Evolutionary conservation across 2,329 filamentous ascomycete genomes (phyloP).

Genomic region (Clonostachys sp.): DNA sequence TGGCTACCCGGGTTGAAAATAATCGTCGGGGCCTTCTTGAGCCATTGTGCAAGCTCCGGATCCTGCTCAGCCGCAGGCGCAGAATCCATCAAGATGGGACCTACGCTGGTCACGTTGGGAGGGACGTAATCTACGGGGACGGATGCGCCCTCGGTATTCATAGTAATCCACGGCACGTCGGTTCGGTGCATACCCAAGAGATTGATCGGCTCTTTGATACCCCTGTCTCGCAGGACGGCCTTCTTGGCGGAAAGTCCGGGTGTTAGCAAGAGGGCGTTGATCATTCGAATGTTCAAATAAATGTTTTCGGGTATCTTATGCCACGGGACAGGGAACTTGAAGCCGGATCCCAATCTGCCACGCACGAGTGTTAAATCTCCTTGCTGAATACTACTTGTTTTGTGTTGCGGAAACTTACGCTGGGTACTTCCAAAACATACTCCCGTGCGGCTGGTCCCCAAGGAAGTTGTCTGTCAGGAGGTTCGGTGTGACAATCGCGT

Average conservation of each 20-base stretch:
- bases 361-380: conserved; percentile 11
- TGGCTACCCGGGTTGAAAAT: conserved; percentile 17
- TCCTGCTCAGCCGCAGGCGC: conserved; percentile 14
- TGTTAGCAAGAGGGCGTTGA: conserved; percentile 16
- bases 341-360: conserved; percentile 33
- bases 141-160: conserved; percentile 13
- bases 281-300: conserved; percentile 21
- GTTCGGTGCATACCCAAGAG: conserved; percentile 14
- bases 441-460: conserved; percentile 28
- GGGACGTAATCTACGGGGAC: conserved; percentile 13
- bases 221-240: conserved; percentile 10
- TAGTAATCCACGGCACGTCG: conserved; percentile 19
- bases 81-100: conserved; percentile 12
- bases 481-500: conserved; percentile 35
- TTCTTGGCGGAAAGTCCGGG: conserved; percentile 14
- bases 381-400: background rate
- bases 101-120: conserved; percentile 9
- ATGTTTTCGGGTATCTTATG: conserved; percentile 19
- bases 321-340: conserved; percentile 38
- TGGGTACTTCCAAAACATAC: conserved; percentile 31
- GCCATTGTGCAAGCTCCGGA: conserved; percentile 13
- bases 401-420: conserved; percentile 18
- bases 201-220: conserved; percentile 11
- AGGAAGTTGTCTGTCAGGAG: conserved; percentile 30
- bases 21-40: conserved; percentile 11